Evolutionary conservation across 805 yeast genomes (phyloP).

Genomic region (Yarrowia hollandica): DNA sequence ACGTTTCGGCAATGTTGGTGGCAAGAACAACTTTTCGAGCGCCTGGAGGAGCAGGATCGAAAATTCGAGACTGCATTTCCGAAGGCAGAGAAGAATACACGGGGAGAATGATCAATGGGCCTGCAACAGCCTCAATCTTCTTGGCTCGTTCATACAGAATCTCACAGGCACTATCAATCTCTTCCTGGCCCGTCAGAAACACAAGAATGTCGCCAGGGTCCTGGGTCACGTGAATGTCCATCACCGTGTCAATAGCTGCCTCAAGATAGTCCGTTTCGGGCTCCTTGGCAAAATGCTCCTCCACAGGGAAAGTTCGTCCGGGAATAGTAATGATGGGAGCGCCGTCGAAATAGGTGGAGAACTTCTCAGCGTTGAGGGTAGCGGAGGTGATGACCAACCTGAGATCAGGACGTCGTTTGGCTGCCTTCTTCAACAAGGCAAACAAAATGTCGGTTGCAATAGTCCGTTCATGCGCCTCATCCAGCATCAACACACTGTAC

Average conservation of each 20-base stretch:
- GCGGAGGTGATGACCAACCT: slow-evolving; percentile 87
- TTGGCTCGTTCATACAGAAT: slow-evolving; percentile 64
- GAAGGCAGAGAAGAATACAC: slow-evolving; percentile 90
- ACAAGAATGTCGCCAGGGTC: slow-evolving; percentile 74
- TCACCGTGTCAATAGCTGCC: slow-evolving; percentile 83
- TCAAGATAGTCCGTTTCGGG: slow-evolving; percentile 91
- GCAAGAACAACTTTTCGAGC: slow-evolving; percentile 87
- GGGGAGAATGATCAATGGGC: slow-evolving; percentile 72
- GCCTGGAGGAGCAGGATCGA: slow-evolving; percentile 80
- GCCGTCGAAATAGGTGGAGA: slow-evolving; percentile 73
- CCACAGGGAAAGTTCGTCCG: slow-evolving; percentile 92
- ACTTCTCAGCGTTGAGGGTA: slow-evolving; percentile 86
- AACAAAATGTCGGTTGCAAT: slow-evolving; percentile 83
- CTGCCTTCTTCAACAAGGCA: slow-evolving; percentile 74
- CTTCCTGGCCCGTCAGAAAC: slow-evolving; percentile 94
- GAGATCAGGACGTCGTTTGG: slow-evolving; percentile 63
- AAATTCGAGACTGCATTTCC: slow-evolving; percentile 76
- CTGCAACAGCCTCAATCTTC: slow-evolving; percentile 57
- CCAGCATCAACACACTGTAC: slow-evolving; percentile 86
- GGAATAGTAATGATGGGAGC: slow-evolving; percentile 91
- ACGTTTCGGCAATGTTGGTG: slow-evolving; percentile 96
- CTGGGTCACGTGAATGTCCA: slow-evolving; percentile 77
- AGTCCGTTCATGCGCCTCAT: slow-evolving; percentile 97
- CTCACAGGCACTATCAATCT: slow-evolving; percentile 83
- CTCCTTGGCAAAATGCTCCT: slow-evolving; percentile 73